phyloP scores from a whole-genome alignment of 176 grass and related monocot species.

The Avena atlantica region DNA sequence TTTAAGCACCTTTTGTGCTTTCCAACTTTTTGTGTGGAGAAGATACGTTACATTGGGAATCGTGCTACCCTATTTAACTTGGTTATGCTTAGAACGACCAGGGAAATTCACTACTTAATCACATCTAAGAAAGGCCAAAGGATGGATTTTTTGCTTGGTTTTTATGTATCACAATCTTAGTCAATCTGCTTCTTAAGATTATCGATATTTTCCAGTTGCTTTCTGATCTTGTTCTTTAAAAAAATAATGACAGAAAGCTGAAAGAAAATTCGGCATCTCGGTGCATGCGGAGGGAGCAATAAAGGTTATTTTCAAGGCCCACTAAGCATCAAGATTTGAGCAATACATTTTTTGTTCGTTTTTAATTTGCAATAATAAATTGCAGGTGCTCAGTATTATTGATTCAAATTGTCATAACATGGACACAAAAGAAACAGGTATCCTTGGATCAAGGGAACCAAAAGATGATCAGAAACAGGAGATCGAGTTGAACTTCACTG shows the following conservation, averaged over 20 bases:
- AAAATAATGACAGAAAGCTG: slow-evolving; percentile 69
- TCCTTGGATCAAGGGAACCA: slow-evolving; percentile 74
- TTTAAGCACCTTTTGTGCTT: slow-evolving; percentile 4
- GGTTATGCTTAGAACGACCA: neutral
- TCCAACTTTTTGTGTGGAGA: slow-evolving; percentile 33
- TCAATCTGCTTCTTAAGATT: slow-evolving; percentile 14
- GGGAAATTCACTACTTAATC: slow-evolving; percentile 1
- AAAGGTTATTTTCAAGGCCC: slow-evolving; percentile 63
- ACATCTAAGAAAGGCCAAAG: slow-evolving; percentile 29
- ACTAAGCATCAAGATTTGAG: slow-evolving; percentile 29
- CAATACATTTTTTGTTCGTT: slow-evolving; percentile 32
- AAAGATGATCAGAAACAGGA: slow-evolving; percentile 81
- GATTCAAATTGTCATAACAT: slow-evolving; percentile 85
- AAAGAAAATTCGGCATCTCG: slow-evolving; percentile 81
- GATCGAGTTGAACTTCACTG: slow-evolving; percentile 62
- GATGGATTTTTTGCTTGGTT: slow-evolving; percentile 1
- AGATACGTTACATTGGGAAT: slow-evolving; percentile 19
- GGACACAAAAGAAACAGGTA: slow-evolving; percentile 70
- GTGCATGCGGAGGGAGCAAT: slow-evolving; percentile 91
- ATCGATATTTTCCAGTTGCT: slow-evolving; percentile 14
- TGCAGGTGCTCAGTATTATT: slow-evolving; percentile 87
- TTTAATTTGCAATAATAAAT: slow-evolving; percentile 51
- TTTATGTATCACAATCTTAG: slow-evolving; percentile 24
- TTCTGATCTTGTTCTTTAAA: slow-evolving; percentile 39
- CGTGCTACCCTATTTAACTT: neutral